Conservation (phyloP, 306 rosid species). For the Pterocarpus macrocarpus region DNA sequence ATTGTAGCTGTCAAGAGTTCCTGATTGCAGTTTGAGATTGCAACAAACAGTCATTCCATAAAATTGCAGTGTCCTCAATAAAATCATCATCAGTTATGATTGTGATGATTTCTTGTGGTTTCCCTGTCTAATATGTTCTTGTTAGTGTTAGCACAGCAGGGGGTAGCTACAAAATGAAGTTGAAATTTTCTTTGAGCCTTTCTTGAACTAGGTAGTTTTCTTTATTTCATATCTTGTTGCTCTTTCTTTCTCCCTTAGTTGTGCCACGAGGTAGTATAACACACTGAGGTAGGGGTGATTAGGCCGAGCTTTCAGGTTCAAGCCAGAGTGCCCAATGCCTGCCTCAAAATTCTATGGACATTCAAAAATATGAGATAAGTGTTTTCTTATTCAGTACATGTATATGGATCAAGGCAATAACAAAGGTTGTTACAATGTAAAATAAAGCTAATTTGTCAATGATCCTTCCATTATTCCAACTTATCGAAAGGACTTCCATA, state of each 20-base stretch:
- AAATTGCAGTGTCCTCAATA: background rate
- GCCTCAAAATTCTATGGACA: no score
- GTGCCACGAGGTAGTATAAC: background rate
- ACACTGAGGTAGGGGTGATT: background rate
- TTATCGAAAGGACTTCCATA: background rate
- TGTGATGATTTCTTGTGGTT: background rate
- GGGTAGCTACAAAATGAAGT: background rate
- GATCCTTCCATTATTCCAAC: slow-evolving; percentile 7
- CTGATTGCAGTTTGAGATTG: background rate
- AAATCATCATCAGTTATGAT: background rate
- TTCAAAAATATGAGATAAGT: background rate
- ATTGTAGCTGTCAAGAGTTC: background rate
- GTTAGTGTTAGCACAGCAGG: background rate
- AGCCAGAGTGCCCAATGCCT: background rate
- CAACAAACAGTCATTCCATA: background rate
- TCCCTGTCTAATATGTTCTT: slow-evolving; percentile 17
- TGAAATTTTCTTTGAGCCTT: no score
- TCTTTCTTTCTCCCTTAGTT: background rate
- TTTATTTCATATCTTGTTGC: background rate
- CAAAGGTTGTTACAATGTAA: background rate
- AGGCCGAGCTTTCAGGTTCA: background rate
- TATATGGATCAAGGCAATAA: background rate
- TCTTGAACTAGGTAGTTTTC: background rate
- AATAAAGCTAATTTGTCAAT: background rate
- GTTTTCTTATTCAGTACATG: background rate